Percentiles rank a stretch among this genome's conserved stretches.
phyloP scores from a whole-genome alignment of 179 eudicot species.

The Pouteria campechiana region DNA sequence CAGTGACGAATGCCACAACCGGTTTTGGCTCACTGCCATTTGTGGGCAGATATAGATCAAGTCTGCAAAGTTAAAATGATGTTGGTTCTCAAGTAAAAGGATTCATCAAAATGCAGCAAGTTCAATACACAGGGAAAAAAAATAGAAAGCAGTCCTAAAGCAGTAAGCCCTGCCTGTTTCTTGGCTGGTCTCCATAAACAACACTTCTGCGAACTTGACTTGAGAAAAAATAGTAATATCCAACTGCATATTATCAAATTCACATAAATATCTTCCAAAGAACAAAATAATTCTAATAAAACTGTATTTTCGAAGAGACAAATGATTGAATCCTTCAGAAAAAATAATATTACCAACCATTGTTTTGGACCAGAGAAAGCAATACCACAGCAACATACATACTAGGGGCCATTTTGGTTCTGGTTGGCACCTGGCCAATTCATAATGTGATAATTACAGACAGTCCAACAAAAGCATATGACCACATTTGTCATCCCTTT shows the following conservation, averaged over 20 bases:
- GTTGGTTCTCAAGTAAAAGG: not conserved
- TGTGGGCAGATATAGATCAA: slow-evolving; percentile 88
- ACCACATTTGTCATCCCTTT: too few relatives aligned
- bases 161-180: slow-evolving; percentile 54
- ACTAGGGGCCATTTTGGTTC: too few relatives aligned
- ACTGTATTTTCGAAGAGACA: too few relatives aligned
- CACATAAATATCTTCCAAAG: not conserved
- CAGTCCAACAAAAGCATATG: too few relatives aligned
- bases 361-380: too few relatives aligned
- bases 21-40: slow-evolving; percentile 61
- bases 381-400: too few relatives aligned
- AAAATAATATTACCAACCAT: too few relatives aligned
- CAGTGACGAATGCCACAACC: slow-evolving; percentile 93
- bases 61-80: slow-evolving; percentile 33
- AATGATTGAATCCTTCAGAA: too few relatives aligned
- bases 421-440: too few relatives aligned
- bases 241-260: slow-evolving; percentile 45
- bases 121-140: not conserved
- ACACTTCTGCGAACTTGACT: slow-evolving; percentile 60
- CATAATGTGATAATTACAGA: too few relatives aligned
- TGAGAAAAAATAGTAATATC: slow-evolving; percentile 74
- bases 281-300: not conserved
- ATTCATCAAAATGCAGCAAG: not conserved
- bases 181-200: slow-evolving; percentile 76
- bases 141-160: too few relatives aligned